Evolutionary conservation across 768 basidiomycete species (phyloP).

Genomic region (Mrakia blollopis): DNA sequence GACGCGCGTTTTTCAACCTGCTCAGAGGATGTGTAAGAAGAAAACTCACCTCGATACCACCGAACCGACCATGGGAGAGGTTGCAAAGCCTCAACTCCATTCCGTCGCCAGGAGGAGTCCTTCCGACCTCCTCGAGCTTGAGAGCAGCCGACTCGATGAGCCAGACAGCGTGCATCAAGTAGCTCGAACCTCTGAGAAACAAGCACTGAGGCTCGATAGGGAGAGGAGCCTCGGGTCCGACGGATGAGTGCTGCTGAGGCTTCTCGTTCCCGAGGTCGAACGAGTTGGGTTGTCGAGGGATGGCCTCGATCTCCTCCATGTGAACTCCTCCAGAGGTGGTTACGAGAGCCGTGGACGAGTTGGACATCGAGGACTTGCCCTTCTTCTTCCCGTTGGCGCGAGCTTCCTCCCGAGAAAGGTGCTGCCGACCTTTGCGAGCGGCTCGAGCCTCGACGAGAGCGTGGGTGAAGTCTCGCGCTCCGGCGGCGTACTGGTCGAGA

Average conservation of each 20-base stretch:
- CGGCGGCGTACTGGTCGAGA: constrained; percentile 70
- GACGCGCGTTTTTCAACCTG: neutral
- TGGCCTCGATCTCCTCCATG: constrained; percentile 20
- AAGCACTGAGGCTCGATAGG: constrained; percentile 79
- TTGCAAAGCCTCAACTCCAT: constrained; percentile 72
- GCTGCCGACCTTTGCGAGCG: constrained; percentile 59
- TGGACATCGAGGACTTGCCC: neutral
- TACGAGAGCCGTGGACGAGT: neutral
- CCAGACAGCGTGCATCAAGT: constrained; percentile 70
- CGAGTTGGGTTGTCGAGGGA: constrained; percentile 9
- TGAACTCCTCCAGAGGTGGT: neutral
- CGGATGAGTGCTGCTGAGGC: constrained; percentile 57
- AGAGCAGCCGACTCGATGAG: constrained; percentile 70
- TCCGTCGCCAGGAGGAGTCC: constrained; percentile 56
- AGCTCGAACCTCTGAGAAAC: constrained; percentile 76
- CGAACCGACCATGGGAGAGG: constrained; percentile 68
- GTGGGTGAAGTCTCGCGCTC: constrained; percentile 73
- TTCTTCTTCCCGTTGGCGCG: constrained; percentile 53
- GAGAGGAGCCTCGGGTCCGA: constrained; percentile 71
- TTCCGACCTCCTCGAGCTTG: constrained; percentile 65
- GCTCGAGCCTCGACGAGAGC: constrained; percentile 73
- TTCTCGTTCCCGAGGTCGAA: constrained; percentile 16
- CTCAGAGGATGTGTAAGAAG: neutral
- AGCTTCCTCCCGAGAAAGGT: constrained; percentile 51
- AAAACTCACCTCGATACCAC: constrained; percentile 59